A percentile compares a stretch with the other conserved stretches of the same genome.
phyloP scores from a whole-genome alignment of 2,329 filamentous ascomycete genomes.

The Colletotrichum salicis region DNA sequence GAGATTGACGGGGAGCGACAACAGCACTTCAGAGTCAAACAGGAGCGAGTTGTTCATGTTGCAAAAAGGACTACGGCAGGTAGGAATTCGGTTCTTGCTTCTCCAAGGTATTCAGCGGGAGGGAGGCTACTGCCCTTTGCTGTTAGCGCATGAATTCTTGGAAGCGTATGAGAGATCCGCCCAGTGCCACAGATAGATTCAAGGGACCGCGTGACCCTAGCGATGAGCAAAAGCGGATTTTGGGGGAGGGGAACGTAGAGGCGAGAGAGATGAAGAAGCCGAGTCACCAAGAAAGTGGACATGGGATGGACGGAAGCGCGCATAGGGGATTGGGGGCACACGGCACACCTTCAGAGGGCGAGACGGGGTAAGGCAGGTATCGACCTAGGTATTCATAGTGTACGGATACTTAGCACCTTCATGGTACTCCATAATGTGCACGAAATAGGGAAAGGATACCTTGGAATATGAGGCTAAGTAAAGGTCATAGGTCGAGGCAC shows the following conservation, averaged over 20 bases:
- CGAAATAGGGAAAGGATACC: background rate
- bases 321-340: conserved; percentile 27
- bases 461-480: background rate
- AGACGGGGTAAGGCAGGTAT: conserved; percentile 1
- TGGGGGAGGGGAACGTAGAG: conserved; percentile 7
- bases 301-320: conserved; percentile 14
- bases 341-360: background rate
- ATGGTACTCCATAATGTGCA: background rate
- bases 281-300: conserved; percentile 19
- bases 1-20: background rate
- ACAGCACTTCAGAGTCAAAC: background rate
- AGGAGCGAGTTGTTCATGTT: conserved; percentile 11
- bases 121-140: conserved; percentile 6
- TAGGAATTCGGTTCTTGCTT: background rate
- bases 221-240: conserved; percentile 12
- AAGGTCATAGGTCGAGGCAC: background rate
- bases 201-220: conserved; percentile 33
- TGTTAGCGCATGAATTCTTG: conserved; percentile 31
- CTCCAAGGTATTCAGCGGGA: conserved; percentile 1
- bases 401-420: background rate
- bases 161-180: conserved; percentile 22
- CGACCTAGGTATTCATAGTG: conserved; percentile 19
- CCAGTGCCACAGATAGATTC: conserved; percentile 35
- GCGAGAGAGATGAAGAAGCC: conserved; percentile 24
- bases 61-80: background rate